These are phyloP conservation scores for Leptoxyphium fumago DNA, from an alignment of 2,329 filamentous ascomycete genomes.

Conservation along the genomic window DNA sequence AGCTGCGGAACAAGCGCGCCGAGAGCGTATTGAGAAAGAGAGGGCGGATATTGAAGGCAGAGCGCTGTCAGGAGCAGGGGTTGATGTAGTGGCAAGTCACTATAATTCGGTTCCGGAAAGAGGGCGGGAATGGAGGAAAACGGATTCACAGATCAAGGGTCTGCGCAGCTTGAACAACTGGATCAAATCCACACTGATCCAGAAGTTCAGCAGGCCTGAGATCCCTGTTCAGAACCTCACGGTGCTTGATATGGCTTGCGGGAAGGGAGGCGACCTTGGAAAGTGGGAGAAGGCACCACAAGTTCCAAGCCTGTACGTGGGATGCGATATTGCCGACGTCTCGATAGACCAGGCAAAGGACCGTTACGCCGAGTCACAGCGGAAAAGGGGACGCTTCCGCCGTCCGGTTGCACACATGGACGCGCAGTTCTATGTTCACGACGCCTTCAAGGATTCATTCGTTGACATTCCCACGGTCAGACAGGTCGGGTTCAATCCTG, in stretches of 20 bases:
- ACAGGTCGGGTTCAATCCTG: conserved; percentile 74
- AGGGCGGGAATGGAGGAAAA: conserved; percentile 86
- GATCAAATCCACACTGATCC: conserved; percentile 94
- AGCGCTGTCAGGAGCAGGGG: conserved; percentile 4
- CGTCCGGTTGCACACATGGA: conserved; percentile 44
- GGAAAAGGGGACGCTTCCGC: conserved; percentile 29
- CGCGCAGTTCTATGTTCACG: conserved; percentile 76
- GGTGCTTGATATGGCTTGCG: conserved; percentile 88
- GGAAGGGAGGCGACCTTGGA: conserved; percentile 85
- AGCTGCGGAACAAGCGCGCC: conserved; percentile 40
- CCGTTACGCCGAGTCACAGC: conserved; percentile 60
- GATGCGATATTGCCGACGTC: conserved; percentile 81
- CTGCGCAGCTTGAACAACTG: conserved; percentile 94
- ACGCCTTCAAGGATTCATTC: conserved; percentile 78
- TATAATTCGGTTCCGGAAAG: conserved; percentile 94
- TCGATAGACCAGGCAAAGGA: conserved; percentile 83
- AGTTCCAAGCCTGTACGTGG: conserved; percentile 81
- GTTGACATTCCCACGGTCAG: conserved; percentile 68
- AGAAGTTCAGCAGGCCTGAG: conserved; percentile 61
- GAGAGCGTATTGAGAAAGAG: conserved; percentile 25
- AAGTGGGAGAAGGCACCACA: conserved; percentile 97
- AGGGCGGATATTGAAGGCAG: conserved; percentile 47
- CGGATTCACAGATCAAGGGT: conserved; percentile 88
- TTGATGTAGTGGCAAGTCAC: conserved; percentile 75
- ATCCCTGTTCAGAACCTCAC: conserved; percentile 43